Conservation (phyloP, 345 rosid species). For the Trapa incisa region DNA sequence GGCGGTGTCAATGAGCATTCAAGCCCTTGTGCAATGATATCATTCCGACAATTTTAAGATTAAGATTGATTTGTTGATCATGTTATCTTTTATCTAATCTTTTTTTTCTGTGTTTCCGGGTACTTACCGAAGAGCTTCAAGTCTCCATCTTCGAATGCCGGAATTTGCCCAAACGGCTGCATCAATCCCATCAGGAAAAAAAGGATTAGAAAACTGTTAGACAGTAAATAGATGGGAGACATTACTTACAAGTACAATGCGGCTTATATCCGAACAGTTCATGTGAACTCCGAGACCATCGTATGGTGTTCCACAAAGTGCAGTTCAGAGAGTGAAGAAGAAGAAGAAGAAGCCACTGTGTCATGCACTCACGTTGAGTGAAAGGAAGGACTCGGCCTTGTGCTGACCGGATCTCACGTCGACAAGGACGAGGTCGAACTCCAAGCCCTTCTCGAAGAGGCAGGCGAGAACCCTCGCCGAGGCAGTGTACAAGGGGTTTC, state of each 20-base stretch:
- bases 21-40: too few species aligned
- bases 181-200: neutral
- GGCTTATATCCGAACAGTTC: too few species aligned
- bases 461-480: neutral
- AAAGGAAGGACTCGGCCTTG: constrained; percentile 34
- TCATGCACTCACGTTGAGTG: constrained; percentile 33
- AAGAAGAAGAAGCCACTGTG: neutral
- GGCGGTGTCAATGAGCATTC: too few species aligned
- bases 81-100: too few species aligned
- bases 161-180: constrained; percentile 85
- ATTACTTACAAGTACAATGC: too few species aligned
- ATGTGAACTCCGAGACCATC: too few species aligned
- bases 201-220: too few species aligned
- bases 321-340: neutral
- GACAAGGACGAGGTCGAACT: constrained; percentile 36
- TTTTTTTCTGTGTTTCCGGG: too few species aligned
- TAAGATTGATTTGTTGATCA: too few species aligned
- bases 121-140: constrained; percentile 52
- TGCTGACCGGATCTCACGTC: constrained; percentile 45
- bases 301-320: neutral
- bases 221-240: too few species aligned
- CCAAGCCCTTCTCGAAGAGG: constrained; percentile 52
- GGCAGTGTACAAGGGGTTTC: neutral
- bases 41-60: too few species aligned
- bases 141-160: constrained; percentile 59